A percentile compares a stretch with the other conserved stretches of the same genome.
phyloP scores from a whole-genome alignment of 129 eudicot species.

The Lactuca sativa region DNA sequence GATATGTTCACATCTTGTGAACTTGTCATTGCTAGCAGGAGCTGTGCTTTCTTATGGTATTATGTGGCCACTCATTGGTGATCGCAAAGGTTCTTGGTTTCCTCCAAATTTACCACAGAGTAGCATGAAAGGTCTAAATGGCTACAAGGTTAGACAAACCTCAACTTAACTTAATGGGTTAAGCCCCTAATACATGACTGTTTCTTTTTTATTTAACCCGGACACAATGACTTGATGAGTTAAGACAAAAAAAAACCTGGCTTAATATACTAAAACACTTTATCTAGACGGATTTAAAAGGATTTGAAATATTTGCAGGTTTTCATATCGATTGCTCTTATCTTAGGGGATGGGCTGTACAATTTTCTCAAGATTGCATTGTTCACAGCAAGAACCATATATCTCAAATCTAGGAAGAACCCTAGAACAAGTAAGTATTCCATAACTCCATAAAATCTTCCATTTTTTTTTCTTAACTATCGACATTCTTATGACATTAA shows the following conservation, averaged over 20 bases:
- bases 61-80: constrained; percentile 83
- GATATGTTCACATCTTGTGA: constrained; percentile 94
- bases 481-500: background rate
- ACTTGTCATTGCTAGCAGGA: constrained; percentile 77
- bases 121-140: constrained; percentile 87
- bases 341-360: constrained; percentile 85
- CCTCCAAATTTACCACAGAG: constrained; percentile 51
- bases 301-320: constrained; percentile 48
- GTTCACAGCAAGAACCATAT: constrained; percentile 52
- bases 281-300: background rate
- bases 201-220: too few relatives aligned
- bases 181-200: too few relatives aligned
- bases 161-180: too few relatives aligned
- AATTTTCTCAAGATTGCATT: constrained; percentile 70
- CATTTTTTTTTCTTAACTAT: background rate
- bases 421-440: constrained; percentile 39
- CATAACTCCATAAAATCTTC: background rate
- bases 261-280: background rate
- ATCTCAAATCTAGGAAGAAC: constrained; percentile 44
- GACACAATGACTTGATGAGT: too few relatives aligned
- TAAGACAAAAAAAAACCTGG: too few relatives aligned
- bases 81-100: constrained; percentile 72
- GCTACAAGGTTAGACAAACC: constrained; percentile 58
- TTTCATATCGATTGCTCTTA: constrained; percentile 82
- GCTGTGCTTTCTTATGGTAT: constrained; percentile 86